Evolutionary conservation across 2,329 filamentous ascomycete species (phyloP), one percentile per base, ranked within the genome.

Genomic region (Phialemonium atrogriseum): DNA sequence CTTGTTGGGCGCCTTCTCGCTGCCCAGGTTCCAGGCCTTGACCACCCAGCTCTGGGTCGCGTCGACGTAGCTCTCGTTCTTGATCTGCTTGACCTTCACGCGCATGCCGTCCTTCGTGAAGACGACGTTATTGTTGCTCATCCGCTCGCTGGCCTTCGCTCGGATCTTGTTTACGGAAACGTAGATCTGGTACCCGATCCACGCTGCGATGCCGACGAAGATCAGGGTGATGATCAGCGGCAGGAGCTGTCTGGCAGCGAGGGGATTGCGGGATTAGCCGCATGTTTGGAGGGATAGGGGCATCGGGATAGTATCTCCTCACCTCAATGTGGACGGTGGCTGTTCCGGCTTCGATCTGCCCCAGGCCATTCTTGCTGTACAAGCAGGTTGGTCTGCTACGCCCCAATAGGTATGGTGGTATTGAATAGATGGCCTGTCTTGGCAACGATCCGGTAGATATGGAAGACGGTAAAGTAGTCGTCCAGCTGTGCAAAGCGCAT

Each of bases 101-200:
- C 73, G 72, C 38, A 84, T 59, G 34, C 83, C 83, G 35, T 86
- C 82, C 52, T 83, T 84, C 23, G 77, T 80, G 56, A 86, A 82
- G 24, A 76, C 65, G 35, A 88, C 72, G 52, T 87, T 81, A 62
- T 81, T 83, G 60, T 75, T 75, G 53, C 79, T 76, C 73, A 87
- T 82, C 49, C 75, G 75, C 56, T 80, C 67, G 29, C 70, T 72
- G 27, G 81, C 80, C 36, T 72, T 67, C 37, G 73, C 64, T 38
- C 73, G 70, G 46, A 88, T 77, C 54, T 82, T 70, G 57, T 65
- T 67, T 34, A 73, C 66, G 56, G 76, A 77, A 33, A 81, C 56
- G 58, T 82, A 87, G 52, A 87, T 69, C 38, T 84, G 77, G 56
- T 85, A 86, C 38, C 73, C 70, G 36, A 88, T 63, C 59, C 75